phyloP scores from a whole-genome alignment of 108 stramenopile species.

The Stephanodiscus minutulus region DNA sequence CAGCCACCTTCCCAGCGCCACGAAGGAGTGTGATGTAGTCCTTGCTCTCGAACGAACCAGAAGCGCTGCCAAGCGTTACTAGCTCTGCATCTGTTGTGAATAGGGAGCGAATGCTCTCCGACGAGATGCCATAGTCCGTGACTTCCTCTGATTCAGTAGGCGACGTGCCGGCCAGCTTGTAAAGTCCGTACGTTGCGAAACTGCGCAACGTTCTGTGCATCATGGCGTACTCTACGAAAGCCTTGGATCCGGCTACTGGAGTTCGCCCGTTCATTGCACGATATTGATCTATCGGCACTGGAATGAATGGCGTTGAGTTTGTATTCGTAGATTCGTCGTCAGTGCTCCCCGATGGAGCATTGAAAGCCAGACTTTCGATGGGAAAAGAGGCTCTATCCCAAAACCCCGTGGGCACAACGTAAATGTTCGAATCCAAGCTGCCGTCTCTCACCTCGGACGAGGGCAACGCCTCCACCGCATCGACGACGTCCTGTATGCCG shows the following conservation, averaged over 20 bases:
- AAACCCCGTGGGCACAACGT: conserved; percentile 18
- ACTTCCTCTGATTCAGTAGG: neutral
- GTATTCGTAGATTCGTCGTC: conserved; percentile 1
- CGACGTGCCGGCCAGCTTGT: conserved; percentile 28
- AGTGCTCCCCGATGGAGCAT: neutral
- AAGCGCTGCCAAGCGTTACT: neutral
- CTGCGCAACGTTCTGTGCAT: conserved; percentile 19
- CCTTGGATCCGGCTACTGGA: conserved; percentile 30
- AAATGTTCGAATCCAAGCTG: conserved; percentile 15
- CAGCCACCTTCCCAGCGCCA: conserved; percentile 42
- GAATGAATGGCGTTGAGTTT: conserved; percentile 10
- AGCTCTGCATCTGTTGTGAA: conserved; percentile 40
- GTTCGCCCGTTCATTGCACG: neutral
- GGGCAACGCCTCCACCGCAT: conserved; percentile 41
- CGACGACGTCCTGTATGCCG: conserved; percentile 37
- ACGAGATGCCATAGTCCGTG: neutral
- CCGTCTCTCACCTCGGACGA: neutral
- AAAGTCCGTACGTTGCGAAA: conserved; percentile 24
- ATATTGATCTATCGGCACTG: conserved; percentile 29
- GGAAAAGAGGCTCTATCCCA: conserved; percentile 23
- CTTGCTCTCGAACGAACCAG: neutral
- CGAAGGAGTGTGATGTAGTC: conserved; percentile 24
- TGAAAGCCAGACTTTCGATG: neutral
- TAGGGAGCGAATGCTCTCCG: conserved; percentile 23
- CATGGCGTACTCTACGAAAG: conserved; percentile 43